Conservation (phyloP, 2,329 filamentous ascomycete genomes). For the Neopestalotiopsis sp. region DNA sequence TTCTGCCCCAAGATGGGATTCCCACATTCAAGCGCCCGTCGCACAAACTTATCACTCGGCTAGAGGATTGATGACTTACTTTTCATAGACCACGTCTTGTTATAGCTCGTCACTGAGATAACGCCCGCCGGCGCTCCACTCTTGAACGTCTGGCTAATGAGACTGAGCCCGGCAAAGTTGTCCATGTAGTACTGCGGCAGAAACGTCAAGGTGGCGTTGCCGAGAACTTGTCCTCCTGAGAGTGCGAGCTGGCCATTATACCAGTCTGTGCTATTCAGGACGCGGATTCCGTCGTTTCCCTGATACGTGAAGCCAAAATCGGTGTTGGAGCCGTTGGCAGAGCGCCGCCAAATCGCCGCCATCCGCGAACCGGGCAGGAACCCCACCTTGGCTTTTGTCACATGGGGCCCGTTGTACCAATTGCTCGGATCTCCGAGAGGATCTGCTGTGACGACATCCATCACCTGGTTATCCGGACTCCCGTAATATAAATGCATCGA, state of each 20-base stretch:
- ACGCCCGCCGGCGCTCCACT: conserved; percentile 17
- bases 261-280: conserved; percentile 25
- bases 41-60: no score
- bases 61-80: conserved; percentile 11
- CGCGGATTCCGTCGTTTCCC: conserved; percentile 21
- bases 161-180: conserved; percentile 17
- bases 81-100: conserved; percentile 19
- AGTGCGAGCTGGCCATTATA: conserved; percentile 16
- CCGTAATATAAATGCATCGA: conserved; percentile 22
- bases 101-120: neutral
- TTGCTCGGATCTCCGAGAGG: conserved; percentile 20
- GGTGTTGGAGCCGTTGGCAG: conserved; percentile 21
- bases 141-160: neutral
- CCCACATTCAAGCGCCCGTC: neutral
- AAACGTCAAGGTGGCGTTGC: conserved; percentile 20
- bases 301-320: conserved; percentile 24
- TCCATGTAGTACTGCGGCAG: conserved; percentile 22
- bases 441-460: conserved; percentile 18
- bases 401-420: conserved; percentile 17
- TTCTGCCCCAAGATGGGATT: neutral
- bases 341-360: conserved; percentile 25
- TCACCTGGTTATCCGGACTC: conserved; percentile 16
- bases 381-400: neutral
- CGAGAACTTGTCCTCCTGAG: conserved; percentile 16
- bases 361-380: conserved; percentile 19